A percentile compares a stretch with the other conserved stretches of the same genome.
phyloP scores from a whole-genome alignment of 345 rosid genomes.

The Rhodamnia argentea region DNA sequence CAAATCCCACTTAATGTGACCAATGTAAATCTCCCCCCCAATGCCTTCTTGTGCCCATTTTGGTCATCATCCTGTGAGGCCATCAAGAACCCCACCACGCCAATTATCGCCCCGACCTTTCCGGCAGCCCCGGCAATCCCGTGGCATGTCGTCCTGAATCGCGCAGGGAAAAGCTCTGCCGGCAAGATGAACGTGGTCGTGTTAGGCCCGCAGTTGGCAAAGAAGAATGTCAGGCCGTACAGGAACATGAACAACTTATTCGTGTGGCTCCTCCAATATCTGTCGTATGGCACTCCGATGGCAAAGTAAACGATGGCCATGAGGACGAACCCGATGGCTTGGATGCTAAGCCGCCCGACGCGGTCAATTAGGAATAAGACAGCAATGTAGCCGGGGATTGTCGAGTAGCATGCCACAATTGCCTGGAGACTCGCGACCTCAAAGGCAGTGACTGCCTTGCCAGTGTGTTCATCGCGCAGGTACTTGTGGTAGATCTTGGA shows the following conservation, averaged over 20 bases:
- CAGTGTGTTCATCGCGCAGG: background rate
- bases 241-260: constrained; percentile 27
- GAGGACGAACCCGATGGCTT: background rate
- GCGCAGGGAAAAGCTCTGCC: constrained; percentile 67
- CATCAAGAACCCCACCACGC: constrained; percentile 44
- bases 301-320: background rate
- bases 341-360: background rate
- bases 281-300: constrained; percentile 17
- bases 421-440: background rate
- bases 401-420: background rate
- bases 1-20: background rate
- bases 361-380: background rate
- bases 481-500: background rate
- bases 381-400: background rate
- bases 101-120: constrained; percentile 64
- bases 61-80: constrained; percentile 3
- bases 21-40: constrained; percentile 29
- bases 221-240: constrained; percentile 50
- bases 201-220: constrained; percentile 70
- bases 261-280: constrained; percentile 13
- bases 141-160: constrained; percentile 73
- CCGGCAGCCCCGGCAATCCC: constrained; percentile 68
- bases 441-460: background rate
- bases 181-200: constrained; percentile 72
- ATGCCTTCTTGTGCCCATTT: constrained; percentile 7